A percentile compares a stretch with the other conserved stretches of the same genome.
Conservation (phyloP, 805 yeast genomes). For the Ogataea pignaliae region DNA sequence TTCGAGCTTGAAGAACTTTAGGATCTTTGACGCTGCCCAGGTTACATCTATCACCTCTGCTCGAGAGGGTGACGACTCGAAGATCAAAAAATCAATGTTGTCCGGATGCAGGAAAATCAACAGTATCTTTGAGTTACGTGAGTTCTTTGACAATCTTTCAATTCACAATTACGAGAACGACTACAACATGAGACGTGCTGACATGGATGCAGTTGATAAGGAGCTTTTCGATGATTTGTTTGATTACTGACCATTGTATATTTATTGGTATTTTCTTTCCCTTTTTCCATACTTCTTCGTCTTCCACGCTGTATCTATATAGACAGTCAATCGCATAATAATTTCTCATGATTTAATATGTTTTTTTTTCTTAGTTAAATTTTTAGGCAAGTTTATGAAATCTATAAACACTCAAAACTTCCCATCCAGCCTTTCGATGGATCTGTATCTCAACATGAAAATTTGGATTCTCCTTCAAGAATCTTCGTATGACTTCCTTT, state of each 20-base stretch:
- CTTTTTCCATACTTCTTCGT: no score
- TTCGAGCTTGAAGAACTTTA: constrained; percentile 25
- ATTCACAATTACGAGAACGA: constrained; percentile 61
- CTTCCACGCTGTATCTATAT: no score
- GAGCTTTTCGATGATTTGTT: constrained; percentile 62
- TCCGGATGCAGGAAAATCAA: constrained; percentile 36
- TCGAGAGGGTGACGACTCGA: constrained; percentile 2
- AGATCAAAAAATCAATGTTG: constrained; percentile 40
- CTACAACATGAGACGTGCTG: constrained; percentile 45
- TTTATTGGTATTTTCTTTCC: no score
- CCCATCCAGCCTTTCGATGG: constrained; percentile 92
- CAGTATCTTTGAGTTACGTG: constrained; percentile 45
- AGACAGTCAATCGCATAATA: no score
- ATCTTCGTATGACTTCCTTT: constrained; percentile 43
- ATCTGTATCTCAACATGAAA: constrained; percentile 58
- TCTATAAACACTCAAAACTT: constrained; percentile 71
- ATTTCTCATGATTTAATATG: not conserved
- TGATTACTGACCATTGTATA: not conserved
- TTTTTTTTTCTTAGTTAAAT: not conserved
- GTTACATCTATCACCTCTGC: constrained; percentile 18
- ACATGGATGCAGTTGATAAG: constrained; percentile 42
- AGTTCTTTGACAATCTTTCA: constrained; percentile 64
- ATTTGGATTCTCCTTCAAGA: constrained; percentile 29
- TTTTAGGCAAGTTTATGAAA: constrained; percentile 35
- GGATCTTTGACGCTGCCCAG: constrained; percentile 6